Evolutionary conservation across 805 yeast species (phyloP).

Genomic region (Candida sonorensis): DNA sequence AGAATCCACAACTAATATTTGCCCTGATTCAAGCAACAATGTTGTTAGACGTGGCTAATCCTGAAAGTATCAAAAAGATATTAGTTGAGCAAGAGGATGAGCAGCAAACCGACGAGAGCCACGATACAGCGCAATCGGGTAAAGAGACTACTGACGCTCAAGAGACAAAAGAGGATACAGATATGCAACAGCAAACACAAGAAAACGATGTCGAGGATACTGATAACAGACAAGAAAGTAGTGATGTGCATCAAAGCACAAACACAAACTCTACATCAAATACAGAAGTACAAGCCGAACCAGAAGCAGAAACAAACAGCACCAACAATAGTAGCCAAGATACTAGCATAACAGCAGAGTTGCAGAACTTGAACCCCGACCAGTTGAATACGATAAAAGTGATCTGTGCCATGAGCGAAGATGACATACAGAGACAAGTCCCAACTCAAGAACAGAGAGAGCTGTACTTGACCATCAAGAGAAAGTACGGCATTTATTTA

Average conservation of each 20-base stretch:
- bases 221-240: too few species aligned
- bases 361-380: constrained; percentile 8
- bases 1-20: constrained; percentile 76
- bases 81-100: constrained; percentile 7
- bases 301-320: constrained; percentile 1
- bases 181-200: too few species aligned
- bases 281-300: neutral
- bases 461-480: constrained; percentile 19
- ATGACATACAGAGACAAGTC: constrained; percentile 13
- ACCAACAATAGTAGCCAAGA: neutral
- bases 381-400: constrained; percentile 16
- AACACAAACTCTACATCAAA: too few species aligned
- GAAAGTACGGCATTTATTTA: constrained; percentile 9
- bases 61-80: constrained; percentile 18
- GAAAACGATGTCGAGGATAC: too few species aligned
- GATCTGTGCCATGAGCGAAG: constrained; percentile 19
- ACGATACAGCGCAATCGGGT: too few species aligned
- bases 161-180: too few species aligned
- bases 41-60: constrained; percentile 25
- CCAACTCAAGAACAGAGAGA: constrained; percentile 15
- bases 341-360: constrained; percentile 2
- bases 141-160: too few species aligned
- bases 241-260: too few species aligned
- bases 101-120: too few species aligned
- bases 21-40: constrained; percentile 73